Conservation (phyloP, 2,329 filamentous ascomycete genomes). For the Tolypocladium cylindrosporum region DNA sequence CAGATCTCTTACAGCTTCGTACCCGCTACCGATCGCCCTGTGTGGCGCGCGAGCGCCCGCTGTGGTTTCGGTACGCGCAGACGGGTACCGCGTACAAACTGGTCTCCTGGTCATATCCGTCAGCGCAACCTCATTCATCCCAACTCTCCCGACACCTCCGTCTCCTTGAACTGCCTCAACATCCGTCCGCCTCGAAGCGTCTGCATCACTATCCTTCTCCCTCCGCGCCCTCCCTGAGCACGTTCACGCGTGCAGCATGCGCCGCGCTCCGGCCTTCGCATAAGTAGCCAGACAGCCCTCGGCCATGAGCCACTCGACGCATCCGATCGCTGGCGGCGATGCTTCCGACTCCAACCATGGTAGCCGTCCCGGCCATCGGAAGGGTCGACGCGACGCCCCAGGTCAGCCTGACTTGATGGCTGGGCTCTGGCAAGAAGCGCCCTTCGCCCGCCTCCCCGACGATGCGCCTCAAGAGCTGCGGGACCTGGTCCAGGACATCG, state of each 20-base stretch:
- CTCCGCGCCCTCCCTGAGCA: not conserved
- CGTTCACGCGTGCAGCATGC: conserved; percentile 1
- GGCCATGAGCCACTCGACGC: conserved; percentile 10
- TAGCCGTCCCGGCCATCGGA: not conserved
- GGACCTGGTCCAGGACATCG: conserved; percentile 44
- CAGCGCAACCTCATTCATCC: not conserved
- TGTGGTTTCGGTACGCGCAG: not conserved
- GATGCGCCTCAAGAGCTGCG: conserved; percentile 51
- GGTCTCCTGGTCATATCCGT: not conserved
- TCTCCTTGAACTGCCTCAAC: not conserved
- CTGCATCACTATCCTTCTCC: not conserved
- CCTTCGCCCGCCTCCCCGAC: conserved; percentile 47
- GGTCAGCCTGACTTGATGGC: conserved; percentile 40
- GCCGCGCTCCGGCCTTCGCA: not conserved
- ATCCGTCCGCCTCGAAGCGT: not conserved
- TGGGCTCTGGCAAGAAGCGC: conserved; percentile 51
- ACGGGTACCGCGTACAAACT: not conserved
- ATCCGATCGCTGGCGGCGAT: conserved; percentile 2
- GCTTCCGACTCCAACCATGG: conserved; percentile 1
- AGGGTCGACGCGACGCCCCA: conserved; percentile 4
- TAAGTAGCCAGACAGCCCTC: not conserved
- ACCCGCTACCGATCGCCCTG: not conserved
- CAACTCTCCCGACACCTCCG: not conserved
- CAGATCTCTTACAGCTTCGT: not conserved
- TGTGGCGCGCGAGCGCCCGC: not conserved